Conservation (phyloP, 257 asterid genomes). For the Prunella vulgaris region DNA sequence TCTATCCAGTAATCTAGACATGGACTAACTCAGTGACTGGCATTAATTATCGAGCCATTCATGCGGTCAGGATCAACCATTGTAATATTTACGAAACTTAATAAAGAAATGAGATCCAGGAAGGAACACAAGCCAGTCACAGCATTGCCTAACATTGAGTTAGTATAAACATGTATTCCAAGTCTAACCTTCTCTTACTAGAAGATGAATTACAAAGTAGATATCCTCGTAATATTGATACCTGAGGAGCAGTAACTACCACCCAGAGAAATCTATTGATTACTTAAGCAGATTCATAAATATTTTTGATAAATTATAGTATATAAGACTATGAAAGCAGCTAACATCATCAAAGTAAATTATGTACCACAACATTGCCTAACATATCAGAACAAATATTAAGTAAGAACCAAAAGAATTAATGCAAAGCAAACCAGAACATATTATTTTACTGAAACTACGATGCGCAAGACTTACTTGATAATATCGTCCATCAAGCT, state of each 20-base stretch:
- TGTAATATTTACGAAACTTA: too few relatives aligned
- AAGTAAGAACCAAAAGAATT: background rate
- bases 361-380: too few relatives aligned
- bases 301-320: background rate
- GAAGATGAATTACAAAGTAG: background rate
- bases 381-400: too few relatives aligned
- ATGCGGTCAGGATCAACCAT: background rate
- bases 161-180: background rate
- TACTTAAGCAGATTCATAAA: background rate
- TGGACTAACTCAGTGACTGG: background rate
- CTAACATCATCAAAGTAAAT: too few relatives aligned
- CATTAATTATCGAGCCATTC: background rate
- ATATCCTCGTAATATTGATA: background rate
- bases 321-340: too few relatives aligned
- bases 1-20: background rate
- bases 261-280: background rate
- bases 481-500: conserved; percentile 77
- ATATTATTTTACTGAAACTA: background rate
- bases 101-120: background rate
- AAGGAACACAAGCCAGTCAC: background rate
- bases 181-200: background rate
- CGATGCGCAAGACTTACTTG: conserved; percentile 37
- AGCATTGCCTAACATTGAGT: background rate
- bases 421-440: background rate
- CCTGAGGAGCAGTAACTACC: background rate